These are phyloP conservation scores for Phytophthora tentaculata DNA, from an alignment of 352 stramenopile species.

Conservation along the genomic window DNA sequence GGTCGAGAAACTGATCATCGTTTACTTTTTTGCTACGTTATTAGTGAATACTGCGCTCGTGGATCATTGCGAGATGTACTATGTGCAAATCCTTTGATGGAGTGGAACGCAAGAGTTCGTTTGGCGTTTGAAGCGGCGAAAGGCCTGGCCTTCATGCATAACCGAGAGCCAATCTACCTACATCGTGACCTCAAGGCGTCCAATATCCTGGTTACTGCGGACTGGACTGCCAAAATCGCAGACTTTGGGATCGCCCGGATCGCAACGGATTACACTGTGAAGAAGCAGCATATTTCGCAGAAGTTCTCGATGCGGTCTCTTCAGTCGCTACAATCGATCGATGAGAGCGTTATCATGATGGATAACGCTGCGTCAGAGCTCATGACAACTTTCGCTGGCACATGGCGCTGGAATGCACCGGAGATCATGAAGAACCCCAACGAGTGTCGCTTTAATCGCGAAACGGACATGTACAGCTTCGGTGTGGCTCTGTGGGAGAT, in stretches of 20 bases:
- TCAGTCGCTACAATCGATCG: conserved; percentile 34
- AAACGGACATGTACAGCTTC: conserved; percentile 83
- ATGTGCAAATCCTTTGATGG: conserved; percentile 62
- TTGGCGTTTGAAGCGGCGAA: conserved; percentile 74
- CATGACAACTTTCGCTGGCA: conserved; percentile 72
- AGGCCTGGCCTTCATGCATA: conserved; percentile 83
- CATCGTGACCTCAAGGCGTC: conserved; percentile 78
- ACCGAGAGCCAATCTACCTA: conserved; percentile 74
- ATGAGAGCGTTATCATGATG: conserved; percentile 31
- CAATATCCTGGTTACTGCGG: conserved; percentile 77
- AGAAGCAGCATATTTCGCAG: conserved; percentile 39
- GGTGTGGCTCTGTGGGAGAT: conserved; percentile 74
- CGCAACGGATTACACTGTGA: conserved; percentile 65
- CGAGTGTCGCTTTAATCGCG: conserved; percentile 70
- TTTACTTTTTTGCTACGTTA: conserved; percentile 14
- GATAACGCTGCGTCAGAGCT: conserved; percentile 44
- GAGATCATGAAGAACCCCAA: conserved; percentile 78
- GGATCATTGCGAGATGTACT: conserved; percentile 70
- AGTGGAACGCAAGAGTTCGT: conserved; percentile 73
- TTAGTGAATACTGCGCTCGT: conserved; percentile 69
- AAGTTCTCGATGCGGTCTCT: conserved; percentile 32
- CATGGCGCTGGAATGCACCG: conserved; percentile 77
- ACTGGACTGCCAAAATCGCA: conserved; percentile 79
- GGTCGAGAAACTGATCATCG: neutral
- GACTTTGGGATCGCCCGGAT: conserved; percentile 82